A percentile compares a stretch with the other conserved stretches of the same genome.
Evolutionary conservation across 371 early-diverging fungal species (phyloP).

Genomic region (Mortierella sp.): DNA sequence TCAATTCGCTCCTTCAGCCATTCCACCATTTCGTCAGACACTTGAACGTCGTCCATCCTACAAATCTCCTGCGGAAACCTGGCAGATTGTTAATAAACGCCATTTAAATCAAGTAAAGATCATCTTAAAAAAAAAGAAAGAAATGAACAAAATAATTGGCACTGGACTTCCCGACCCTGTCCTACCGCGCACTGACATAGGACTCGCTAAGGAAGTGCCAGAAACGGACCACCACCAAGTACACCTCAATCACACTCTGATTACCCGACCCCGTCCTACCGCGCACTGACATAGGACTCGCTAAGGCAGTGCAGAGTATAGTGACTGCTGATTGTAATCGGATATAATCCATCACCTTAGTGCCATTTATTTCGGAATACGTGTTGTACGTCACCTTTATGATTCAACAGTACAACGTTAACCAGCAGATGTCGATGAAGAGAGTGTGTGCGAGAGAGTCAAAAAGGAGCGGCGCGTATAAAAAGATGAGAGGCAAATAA

Average conservation of each 20-base stretch:
- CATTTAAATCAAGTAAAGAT: no score
- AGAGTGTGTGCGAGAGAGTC: no score
- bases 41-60: constrained; percentile 11
- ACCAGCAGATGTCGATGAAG: no score
- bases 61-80: constrained; percentile 7
- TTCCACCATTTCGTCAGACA: constrained; percentile 19
- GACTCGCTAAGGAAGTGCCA: constrained; percentile 5
- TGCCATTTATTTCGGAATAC: constrained; percentile 7
- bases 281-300: constrained; percentile 19
- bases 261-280: constrained; percentile 12
- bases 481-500: no score
- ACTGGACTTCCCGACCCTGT: constrained; percentile 16
- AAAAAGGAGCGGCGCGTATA: no score
- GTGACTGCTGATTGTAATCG: constrained; percentile 8
- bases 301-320: constrained; percentile 12
- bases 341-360: constrained; percentile 8
- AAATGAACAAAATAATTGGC: constrained; percentile 17
- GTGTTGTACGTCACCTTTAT: constrained; percentile 3
- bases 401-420: no score
- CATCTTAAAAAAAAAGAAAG: not conserved
- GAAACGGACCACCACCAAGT: constrained; percentile 7
- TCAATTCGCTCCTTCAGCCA: constrained; percentile 15
- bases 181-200: constrained; percentile 7
- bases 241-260: constrained; percentile 5
- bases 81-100: constrained; percentile 2